A percentile compares a stretch with the other conserved stretches of the same genome.
phyloP scores from a whole-genome alignment of 2,329 filamentous ascomycete species.

The Graphiopsis chlorocephala region DNA sequence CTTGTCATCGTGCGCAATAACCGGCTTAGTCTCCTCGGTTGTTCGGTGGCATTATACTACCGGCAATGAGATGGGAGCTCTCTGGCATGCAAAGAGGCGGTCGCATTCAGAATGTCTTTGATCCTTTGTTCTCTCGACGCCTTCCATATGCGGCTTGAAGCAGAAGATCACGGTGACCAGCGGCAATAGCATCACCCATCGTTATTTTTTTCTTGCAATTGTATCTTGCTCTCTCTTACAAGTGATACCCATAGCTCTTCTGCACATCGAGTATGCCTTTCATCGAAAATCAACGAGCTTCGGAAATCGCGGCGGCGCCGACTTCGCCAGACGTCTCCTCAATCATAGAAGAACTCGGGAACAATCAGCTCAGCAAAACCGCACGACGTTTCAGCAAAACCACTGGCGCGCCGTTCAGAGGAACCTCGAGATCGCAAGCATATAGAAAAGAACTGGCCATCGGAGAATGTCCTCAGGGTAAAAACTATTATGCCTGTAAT shows the following conservation, averaged over 20 bases:
- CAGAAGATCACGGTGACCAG: neutral
- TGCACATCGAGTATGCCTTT: conserved; percentile 6
- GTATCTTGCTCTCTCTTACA: neutral
- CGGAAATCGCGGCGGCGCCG: neutral
- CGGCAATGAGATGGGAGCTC: neutral
- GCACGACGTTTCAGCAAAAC: conserved; percentile 1
- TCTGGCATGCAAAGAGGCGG: neutral
- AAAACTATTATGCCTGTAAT: conserved; percentile 14
- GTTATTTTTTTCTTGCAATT: neutral
- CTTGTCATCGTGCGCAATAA: neutral
- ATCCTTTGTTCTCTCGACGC: conserved; percentile 3
- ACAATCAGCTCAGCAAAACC: conserved; percentile 11
- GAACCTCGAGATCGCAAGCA: conserved; percentile 3
- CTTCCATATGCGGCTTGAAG: conserved; percentile 13
- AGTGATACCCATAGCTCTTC: neutral
- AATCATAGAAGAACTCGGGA: neutral
- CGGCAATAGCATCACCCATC: neutral
- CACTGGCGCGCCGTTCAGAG: conserved; percentile 4
- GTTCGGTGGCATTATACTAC: neutral
- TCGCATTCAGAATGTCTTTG: conserved; percentile 9
- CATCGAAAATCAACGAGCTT: neutral
- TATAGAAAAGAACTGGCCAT: conserved; percentile 10
- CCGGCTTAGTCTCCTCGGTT: no score
- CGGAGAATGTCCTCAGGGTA: conserved; percentile 5
- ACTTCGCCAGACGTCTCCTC: neutral